phyloP scores from a whole-genome alignment of 352 stramenopile genomes.

The Phytophthora crassamura region DNA sequence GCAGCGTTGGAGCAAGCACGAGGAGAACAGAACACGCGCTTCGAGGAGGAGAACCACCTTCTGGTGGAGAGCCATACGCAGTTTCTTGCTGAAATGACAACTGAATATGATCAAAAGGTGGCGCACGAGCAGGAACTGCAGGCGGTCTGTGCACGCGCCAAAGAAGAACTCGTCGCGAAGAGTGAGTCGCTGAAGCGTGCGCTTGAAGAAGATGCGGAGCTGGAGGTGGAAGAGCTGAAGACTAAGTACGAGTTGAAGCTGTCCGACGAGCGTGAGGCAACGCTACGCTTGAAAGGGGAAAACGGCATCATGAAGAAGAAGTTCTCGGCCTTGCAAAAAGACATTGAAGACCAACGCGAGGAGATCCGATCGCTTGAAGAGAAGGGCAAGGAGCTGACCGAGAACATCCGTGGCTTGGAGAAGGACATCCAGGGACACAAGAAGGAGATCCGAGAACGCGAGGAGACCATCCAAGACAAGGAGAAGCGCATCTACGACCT shows the following conservation, averaged over 20 bases:
- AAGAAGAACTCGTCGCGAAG: conserved; percentile 79
- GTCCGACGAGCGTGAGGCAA: conserved; percentile 89
- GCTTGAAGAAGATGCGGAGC: conserved; percentile 94
- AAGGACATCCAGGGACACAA: conserved; percentile 95
- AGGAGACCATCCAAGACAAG: conserved; percentile 96
- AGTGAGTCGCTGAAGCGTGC: conserved; percentile 92
- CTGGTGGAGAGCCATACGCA: conserved; percentile 83
- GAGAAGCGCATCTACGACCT: conserved; percentile 97
- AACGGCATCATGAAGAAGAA: conserved; percentile 98
- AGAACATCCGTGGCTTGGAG: conserved; percentile 92
- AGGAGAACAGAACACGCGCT: conserved; percentile 73
- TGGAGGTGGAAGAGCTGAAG: conserved; percentile 94
- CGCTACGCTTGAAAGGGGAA: conserved; percentile 94
- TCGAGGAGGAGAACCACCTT: conserved; percentile 79
- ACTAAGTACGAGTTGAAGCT: conserved; percentile 93
- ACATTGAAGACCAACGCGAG: conserved; percentile 96
- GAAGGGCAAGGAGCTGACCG: conserved; percentile 93
- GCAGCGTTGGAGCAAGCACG: conserved; percentile 81
- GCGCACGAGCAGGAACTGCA: conserved; percentile 85
- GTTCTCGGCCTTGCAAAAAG: conserved; percentile 92
- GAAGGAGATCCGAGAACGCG: conserved; percentile 92
- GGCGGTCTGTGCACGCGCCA: conserved; percentile 59
- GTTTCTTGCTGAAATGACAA: conserved; percentile 92
- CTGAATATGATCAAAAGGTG: conserved; percentile 93
- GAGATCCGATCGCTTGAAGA: conserved; percentile 92